phyloP scores from a whole-genome alignment of 1,284 basidiomycete genomes.

The Waitea zeae region DNA sequence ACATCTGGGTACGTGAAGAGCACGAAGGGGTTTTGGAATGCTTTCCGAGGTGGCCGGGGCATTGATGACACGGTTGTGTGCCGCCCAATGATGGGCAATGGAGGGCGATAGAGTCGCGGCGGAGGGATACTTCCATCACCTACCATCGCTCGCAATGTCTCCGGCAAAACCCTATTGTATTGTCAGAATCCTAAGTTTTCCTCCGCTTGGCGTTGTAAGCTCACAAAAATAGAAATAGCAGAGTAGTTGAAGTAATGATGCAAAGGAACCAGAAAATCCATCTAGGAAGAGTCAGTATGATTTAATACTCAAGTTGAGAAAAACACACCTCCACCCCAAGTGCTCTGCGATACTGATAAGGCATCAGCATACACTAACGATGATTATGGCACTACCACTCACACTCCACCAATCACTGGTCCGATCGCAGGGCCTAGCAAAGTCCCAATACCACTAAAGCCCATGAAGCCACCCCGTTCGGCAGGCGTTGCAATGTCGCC shows the following conservation, averaged over 20 bases:
- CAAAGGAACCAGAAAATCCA: conserved; percentile 70
- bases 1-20: conserved; percentile 44
- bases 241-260: conserved; percentile 17
- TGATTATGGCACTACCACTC: neutral
- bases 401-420: conserved; percentile 2
- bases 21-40: conserved; percentile 37
- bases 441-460: conserved; percentile 17
- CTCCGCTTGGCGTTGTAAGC: too few relatives aligned
- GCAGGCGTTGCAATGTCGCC: conserved; percentile 20
- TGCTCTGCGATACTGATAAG: conserved; percentile 38
- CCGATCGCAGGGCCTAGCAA: conserved; percentile 13
- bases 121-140: conserved; percentile 40
- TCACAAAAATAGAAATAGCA: neutral
- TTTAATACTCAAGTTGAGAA: too few relatives aligned
- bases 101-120: conserved; percentile 26
- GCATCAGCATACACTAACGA: too few relatives aligned
- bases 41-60: conserved; percentile 15
- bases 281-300: conserved; percentile 16
- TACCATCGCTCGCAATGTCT: conserved; percentile 32
- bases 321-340: conserved; percentile 48
- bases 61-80: conserved; percentile 7
- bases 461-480: conserved; percentile 22
- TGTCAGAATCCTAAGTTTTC: too few relatives aligned
- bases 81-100: conserved; percentile 35
- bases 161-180: conserved; percentile 23